Base-by-base conservation (phyloP, 2,329 filamentous ascomycete genomes). In the Allantophomopsis cytisporea region DNA sequence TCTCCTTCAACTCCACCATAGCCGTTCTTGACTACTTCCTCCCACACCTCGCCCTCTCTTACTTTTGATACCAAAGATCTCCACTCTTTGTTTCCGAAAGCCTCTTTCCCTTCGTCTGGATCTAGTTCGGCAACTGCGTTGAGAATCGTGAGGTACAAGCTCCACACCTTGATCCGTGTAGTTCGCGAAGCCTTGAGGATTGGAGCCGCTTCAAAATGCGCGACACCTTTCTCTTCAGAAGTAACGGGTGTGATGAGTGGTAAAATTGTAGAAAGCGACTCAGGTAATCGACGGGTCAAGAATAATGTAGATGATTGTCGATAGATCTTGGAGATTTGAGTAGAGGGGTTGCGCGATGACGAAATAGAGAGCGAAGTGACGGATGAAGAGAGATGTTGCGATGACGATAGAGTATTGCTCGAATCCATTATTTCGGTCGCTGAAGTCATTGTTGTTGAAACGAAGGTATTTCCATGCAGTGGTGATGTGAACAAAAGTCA, bases 141-240 rank as follows among this genome's bases (percentile, higher is more conserved):
- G 45, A 96, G 68, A 38, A 95, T 81, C 14, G 88, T 94, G 47
- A 96, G 72, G 58, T 96, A 98, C 52, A 98, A 71, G 59, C 87
- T 94, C 91, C 91, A 98, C 46, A 96, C 82, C 61, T 96, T 98
- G 59, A 94, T 82, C 47, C 88, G 71, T 41, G 85, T 91, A 23
- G 80, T 83, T 48, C 82, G 76, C 33, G 83, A 88, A 39, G 86
- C 86, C 46, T 71, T 75, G 39, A 84, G 80, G 39, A 95, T 77
- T 4, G 87, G 85, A 37, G 69, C 63, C 21, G 64, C 62, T 45
- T 64, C 64, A 39, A 57, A 51, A 17, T 64, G 56, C 2, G 63
- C 51, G 12, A 53, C 49, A 31, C 59, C 53, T 21, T 56, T 55
- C 32, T 62, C 54, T 14, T 49, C 37, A 12, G 42, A 41, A 11